Evolutionary conservation across 2,329 filamentous ascomycete species (phyloP).

Genomic region (Scorias spongiosa): DNA sequence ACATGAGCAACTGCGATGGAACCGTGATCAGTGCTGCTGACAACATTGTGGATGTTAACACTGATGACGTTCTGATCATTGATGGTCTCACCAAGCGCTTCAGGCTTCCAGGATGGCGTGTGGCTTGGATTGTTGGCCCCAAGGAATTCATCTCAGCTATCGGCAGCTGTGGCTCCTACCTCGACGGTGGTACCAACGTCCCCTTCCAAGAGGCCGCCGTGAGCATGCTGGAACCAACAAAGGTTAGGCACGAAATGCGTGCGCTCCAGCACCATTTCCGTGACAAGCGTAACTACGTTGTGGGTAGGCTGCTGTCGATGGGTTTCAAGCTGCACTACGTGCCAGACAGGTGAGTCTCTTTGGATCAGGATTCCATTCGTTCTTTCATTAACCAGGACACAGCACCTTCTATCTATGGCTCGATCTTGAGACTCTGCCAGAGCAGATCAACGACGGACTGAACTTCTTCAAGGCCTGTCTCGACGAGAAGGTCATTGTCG

Average conservation of each 20-base stretch:
- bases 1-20: constrained; percentile 82
- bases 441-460: constrained; percentile 76
- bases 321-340: constrained; percentile 68
- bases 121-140: constrained; percentile 89
- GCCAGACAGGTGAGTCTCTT: constrained; percentile 46
- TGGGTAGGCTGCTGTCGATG: constrained; percentile 64
- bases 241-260: constrained; percentile 74
- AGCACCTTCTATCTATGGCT: constrained; percentile 82
- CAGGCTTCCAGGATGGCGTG: constrained; percentile 87
- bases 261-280: constrained; percentile 82
- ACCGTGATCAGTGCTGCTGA: constrained; percentile 76
- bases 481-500: constrained; percentile 88
- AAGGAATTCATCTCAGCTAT: constrained; percentile 95
- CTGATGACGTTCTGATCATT: constrained; percentile 74
- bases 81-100: constrained; percentile 95
- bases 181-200: constrained; percentile 86
- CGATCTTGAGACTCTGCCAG: constrained; percentile 49
- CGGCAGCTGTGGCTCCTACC: constrained; percentile 80
- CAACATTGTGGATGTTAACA: constrained; percentile 71
- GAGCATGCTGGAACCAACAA: constrained; percentile 74
- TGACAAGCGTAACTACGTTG: constrained; percentile 83
- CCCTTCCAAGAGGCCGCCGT: constrained; percentile 92
- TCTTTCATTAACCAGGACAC: not conserved
- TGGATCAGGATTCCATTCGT: not conserved
- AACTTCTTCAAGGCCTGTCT: constrained; percentile 96